Conservation (phyloP, 306 rosid species). For the Vigna nakashimae region DNA sequence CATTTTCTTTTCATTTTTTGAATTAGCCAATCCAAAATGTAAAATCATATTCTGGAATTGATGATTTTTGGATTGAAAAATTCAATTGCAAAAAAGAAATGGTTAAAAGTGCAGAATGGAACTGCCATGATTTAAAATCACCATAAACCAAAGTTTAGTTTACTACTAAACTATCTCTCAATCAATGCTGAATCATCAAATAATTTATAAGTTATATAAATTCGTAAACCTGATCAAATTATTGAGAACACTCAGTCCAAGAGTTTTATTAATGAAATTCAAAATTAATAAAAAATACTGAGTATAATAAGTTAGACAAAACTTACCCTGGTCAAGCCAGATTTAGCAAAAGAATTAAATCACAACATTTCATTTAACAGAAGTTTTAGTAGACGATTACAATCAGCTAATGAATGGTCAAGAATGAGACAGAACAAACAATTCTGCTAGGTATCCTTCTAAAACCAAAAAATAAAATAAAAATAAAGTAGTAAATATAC, state of each 20-base stretch:
- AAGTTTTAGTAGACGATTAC: constrained; percentile 48
- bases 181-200: too few species aligned
- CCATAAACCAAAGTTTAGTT: neutral
- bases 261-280: too few species aligned
- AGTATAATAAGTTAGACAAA: neutral
- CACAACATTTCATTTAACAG: constrained; percentile 41
- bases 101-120: too few species aligned
- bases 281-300: neutral
- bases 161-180: too few species aligned
- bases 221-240: too few species aligned
- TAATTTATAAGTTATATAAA: too few species aligned
- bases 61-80: too few species aligned
- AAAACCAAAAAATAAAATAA: constrained; percentile 1
- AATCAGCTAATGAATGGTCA: constrained; percentile 55
- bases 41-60: too few species aligned
- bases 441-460: constrained; percentile 43
- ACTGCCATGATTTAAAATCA: neutral
- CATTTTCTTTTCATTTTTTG: too few species aligned
- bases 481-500: constrained; percentile 51
- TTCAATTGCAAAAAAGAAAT: too few species aligned
- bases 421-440: constrained; percentile 55
- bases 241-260: too few species aligned
- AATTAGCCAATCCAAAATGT: too few species aligned
- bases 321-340: constrained; percentile 2
- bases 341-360: constrained; percentile 33